These are phyloP conservation scores for Wickerhamiella pararugosa DNA, from an alignment of 1,139 yeast genomes.

Conservation along the genomic window DNA sequence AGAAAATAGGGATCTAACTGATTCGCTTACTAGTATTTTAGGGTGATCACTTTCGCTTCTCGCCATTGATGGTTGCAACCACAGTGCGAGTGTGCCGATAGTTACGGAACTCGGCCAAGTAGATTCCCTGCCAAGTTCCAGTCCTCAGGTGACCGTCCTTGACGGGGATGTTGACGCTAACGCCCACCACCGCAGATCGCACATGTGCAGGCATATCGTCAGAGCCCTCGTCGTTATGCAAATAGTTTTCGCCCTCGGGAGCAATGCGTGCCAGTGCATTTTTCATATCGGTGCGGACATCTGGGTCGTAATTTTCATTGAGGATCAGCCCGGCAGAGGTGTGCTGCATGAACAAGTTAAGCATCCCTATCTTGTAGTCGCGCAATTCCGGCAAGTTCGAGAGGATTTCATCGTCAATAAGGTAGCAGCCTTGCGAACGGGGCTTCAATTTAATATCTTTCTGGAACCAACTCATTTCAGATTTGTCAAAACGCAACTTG, in stretches of 20 bases:
- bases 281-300: slow-evolving; percentile 55
- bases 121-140: slow-evolving; percentile 81
- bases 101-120: slow-evolving; percentile 56
- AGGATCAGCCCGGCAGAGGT: slow-evolving; percentile 65
- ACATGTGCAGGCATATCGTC: slow-evolving; percentile 80
- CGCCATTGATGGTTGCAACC: slow-evolving; percentile 64
- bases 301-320: slow-evolving; percentile 71
- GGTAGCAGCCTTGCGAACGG: slow-evolving; percentile 51
- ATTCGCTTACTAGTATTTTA: no score
- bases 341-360: slow-evolving; percentile 58
- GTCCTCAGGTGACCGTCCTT: slow-evolving; percentile 48
- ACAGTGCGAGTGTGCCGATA: slow-evolving; percentile 47
- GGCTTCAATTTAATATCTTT: slow-evolving; percentile 41
- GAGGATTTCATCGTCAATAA: slow-evolving; percentile 52
- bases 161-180: slow-evolving; percentile 51
- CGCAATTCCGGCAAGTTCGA: slow-evolving; percentile 43
- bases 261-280: slow-evolving; percentile 47
- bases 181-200: slow-evolving; percentile 47
- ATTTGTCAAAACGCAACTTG: neutral
- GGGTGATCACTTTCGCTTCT: slow-evolving; percentile 8
- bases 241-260: slow-evolving; percentile 50
- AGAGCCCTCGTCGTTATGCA: slow-evolving; percentile 59
- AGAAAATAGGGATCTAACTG: no score
- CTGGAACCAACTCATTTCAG: slow-evolving; percentile 24
- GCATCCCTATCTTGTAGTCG: slow-evolving; percentile 44